Percentiles rank a stretch among this genome's conserved stretches.
Evolutionary conservation across 768 basidiomycete species (phyloP).

Genomic region (Amanita pallidorosea): DNA sequence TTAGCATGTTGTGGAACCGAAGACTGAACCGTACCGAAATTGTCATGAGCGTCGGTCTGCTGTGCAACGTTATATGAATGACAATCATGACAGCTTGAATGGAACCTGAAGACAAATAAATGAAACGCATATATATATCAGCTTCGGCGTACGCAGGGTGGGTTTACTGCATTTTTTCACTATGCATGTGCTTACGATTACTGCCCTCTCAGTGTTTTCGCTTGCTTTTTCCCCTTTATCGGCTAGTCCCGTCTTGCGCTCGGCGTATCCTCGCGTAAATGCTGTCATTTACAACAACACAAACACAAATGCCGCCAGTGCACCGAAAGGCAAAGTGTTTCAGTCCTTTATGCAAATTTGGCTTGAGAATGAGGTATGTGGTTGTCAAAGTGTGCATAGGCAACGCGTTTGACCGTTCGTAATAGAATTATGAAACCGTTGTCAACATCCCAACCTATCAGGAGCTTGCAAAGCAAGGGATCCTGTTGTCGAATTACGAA

Average conservation of each 20-base stretch:
- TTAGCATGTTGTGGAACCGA: too few relatives aligned
- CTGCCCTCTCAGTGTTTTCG: neutral
- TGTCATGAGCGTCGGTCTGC: too few relatives aligned
- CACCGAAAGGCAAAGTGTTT: conserved; percentile 15
- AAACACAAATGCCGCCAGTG: neutral
- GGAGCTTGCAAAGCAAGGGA: conserved; percentile 36
- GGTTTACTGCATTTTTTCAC: too few relatives aligned
- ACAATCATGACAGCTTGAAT: too few relatives aligned
- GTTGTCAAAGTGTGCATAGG: conserved; percentile 11
- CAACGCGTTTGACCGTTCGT: neutral
- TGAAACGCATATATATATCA: too few relatives aligned
- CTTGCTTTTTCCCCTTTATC: neutral
- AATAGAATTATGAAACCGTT: neutral
- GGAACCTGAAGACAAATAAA: too few relatives aligned
- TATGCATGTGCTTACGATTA: neutral
- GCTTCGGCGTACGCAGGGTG: too few relatives aligned
- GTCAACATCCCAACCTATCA: conserved; percentile 7
- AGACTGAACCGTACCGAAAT: too few relatives aligned
- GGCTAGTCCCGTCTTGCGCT: neutral
- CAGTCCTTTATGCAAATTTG: conserved; percentile 31
- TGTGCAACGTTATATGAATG: too few relatives aligned
- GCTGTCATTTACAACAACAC: neutral
- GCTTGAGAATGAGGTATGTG: conserved; percentile 39
- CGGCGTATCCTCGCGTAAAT: neutral
- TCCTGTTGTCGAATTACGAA: conserved; percentile 35